Evolutionary conservation across 805 yeast genomes (phyloP).

Genomic region (Candida yuanshanica): DNA sequence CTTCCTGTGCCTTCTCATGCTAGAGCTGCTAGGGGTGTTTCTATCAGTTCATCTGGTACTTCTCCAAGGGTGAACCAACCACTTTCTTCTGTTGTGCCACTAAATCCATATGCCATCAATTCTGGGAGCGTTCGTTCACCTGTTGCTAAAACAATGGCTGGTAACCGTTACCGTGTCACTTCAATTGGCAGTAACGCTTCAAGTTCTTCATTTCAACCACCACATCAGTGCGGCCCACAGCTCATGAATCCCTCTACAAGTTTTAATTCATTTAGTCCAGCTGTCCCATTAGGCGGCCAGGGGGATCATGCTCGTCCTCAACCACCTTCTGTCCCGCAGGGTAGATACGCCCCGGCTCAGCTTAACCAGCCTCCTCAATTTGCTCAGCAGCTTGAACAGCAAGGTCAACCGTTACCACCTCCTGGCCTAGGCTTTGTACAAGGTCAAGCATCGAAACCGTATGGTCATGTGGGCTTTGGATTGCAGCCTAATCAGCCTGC

Average conservation of each 20-base stretch:
- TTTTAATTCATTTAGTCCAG: neutral
- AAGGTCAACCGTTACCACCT: neutral
- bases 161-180: neutral
- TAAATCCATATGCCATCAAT: slow-evolving; percentile 5
- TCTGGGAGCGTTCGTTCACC: neutral
- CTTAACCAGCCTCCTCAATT: neutral
- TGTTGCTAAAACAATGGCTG: neutral
- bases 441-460: slow-evolving; percentile 4
- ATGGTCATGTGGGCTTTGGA: neutral
- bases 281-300: neutral
- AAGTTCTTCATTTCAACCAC: neutral
- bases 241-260: neutral
- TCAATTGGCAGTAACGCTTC: neutral
- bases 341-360: neutral
- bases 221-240: slow-evolving; percentile 1
- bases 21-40: slow-evolving; percentile 9
- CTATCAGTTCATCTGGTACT: slow-evolving; percentile 2
- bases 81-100: slow-evolving; percentile 19
- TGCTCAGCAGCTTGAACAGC: neutral
- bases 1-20: slow-evolving; percentile 23
- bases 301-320: neutral
- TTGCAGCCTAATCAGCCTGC: neutral
- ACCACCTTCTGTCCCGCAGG: neutral
- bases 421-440: neutral
- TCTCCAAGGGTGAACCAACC: slow-evolving; percentile 19